Evolutionary conservation across 371 early-diverging fungal species (phyloP).

Genomic region (Umbelopsis sp.): DNA sequence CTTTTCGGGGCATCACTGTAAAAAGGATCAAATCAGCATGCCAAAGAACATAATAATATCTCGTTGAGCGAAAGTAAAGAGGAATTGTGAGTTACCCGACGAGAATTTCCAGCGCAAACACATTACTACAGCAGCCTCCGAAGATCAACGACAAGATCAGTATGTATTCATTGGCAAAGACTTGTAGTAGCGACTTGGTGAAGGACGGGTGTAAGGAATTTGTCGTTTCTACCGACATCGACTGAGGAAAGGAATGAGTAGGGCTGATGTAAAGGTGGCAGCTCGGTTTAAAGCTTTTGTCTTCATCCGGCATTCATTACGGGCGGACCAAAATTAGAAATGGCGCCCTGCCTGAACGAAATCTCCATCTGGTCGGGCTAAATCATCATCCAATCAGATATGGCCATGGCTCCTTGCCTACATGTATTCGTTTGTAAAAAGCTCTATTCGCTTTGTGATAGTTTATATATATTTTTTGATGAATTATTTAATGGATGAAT

Average conservation of each 20-base stretch:
- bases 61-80: background rate
- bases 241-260: background rate
- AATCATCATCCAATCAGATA: background rate
- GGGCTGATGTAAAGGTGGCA: background rate
- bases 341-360: background rate
- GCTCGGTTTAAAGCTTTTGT: background rate
- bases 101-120: conserved; percentile 80
- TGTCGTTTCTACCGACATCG: conserved; percentile 2
- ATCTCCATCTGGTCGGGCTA: no score
- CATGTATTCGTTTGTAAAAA: no score
- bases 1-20: conserved; percentile 73
- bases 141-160: conserved; percentile 73
- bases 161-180: conserved; percentile 47
- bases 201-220: background rate
- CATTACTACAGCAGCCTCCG: conserved; percentile 92
- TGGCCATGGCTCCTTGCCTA: background rate
- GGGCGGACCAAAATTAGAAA: background rate
- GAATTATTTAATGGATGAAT: no score
- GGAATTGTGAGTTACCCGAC: conserved; percentile 57
- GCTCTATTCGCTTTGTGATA: no score
- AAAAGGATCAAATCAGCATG: background rate
- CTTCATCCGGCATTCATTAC: background rate
- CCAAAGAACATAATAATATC: background rate
- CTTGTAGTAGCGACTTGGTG: conserved; percentile 8
- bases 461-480: no score